These are phyloP conservation scores for Nissolia schottii DNA, from an alignment of 306 rosid genomes.

Conservation along the genomic window DNA sequence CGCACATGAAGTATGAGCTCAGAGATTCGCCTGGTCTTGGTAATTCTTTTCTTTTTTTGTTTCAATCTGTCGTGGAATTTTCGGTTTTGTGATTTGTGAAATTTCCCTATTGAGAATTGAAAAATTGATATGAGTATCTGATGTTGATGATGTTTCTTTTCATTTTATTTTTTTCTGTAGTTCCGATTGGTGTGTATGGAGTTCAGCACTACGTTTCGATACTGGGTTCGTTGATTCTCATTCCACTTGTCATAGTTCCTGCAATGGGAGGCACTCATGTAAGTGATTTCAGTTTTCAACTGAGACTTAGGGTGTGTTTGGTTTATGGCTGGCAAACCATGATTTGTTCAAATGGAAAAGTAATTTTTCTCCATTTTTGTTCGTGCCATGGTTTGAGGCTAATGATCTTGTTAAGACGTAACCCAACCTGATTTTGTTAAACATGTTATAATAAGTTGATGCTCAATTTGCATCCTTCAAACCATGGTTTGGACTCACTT, in stretches of 20 bases:
- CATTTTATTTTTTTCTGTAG: slow-evolving; percentile 32
- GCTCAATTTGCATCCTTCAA: too few relatives aligned
- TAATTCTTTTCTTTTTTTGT: background rate
- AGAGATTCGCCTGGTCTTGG: slow-evolving; percentile 95
- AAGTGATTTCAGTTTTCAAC: slow-evolving; percentile 38
- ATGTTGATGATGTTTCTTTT: slow-evolving; percentile 13
- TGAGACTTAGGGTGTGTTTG: too few relatives aligned
- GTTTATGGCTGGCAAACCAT: too few relatives aligned
- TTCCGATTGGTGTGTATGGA: slow-evolving; percentile 83
- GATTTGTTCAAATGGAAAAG: too few relatives aligned
- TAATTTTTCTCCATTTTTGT: too few relatives aligned
- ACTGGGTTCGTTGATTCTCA: slow-evolving; percentile 82
- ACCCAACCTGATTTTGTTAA: too few relatives aligned
- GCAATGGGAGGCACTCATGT: slow-evolving; percentile 99
- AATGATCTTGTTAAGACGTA: too few relatives aligned
- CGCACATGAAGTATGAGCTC: slow-evolving; percentile 83
- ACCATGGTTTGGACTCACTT: too few relatives aligned
- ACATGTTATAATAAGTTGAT: too few relatives aligned
- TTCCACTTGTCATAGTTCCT: slow-evolving; percentile 90
- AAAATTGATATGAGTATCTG: background rate
- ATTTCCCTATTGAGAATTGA: too few relatives aligned
- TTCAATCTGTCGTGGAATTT: background rate
- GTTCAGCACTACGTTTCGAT: slow-evolving; percentile 85
- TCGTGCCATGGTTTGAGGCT: too few relatives aligned
- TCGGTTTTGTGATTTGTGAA: background rate